Evolutionary conservation across 805 yeast species (phyloP).

Genomic region (Wickerhamomyces xylosicus): DNA sequence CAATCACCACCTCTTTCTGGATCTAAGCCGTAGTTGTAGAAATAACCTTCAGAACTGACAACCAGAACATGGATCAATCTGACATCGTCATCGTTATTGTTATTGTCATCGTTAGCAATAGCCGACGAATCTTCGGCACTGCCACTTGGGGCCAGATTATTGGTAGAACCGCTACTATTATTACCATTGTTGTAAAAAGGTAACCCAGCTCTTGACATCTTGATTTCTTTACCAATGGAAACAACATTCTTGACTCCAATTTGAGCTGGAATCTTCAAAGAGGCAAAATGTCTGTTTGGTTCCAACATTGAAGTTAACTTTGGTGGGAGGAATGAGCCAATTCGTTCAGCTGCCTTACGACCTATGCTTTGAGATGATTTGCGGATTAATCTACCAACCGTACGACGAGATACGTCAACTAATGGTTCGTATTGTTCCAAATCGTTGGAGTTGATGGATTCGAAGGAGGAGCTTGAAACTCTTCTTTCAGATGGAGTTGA

Average conservation of each 20-base stretch:
- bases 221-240: conserved; percentile 31
- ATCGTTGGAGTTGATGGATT: conserved; percentile 15
- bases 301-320: conserved; percentile 77
- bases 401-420: conserved; percentile 58
- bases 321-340: conserved; percentile 81
- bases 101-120: conserved; percentile 19
- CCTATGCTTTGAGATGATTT: conserved; percentile 72
- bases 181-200: conserved; percentile 10
- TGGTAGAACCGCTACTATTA: neutral
- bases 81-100: conserved; percentile 6
- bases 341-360: conserved; percentile 72
- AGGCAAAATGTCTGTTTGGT: conserved; percentile 88
- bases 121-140: conserved; percentile 5
- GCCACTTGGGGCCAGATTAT: conserved; percentile 1
- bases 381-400: conserved; percentile 67
- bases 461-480: conserved; percentile 17
- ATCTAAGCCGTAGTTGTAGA: conserved; percentile 72
- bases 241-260: conserved; percentile 36
- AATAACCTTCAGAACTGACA: conserved; percentile 72
- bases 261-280: conserved; percentile 56
- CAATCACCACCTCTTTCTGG: conserved; percentile 93
- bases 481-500: conserved; percentile 7
- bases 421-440: conserved; percentile 39
- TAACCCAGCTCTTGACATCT: conserved; percentile 14
- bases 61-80: conserved; percentile 44